Percentiles rank a stretch among this genome's conserved stretches.
Conservation (phyloP, 2,329 filamentous ascomycete genomes). For the Bimuria novae-zelandiae region DNA sequence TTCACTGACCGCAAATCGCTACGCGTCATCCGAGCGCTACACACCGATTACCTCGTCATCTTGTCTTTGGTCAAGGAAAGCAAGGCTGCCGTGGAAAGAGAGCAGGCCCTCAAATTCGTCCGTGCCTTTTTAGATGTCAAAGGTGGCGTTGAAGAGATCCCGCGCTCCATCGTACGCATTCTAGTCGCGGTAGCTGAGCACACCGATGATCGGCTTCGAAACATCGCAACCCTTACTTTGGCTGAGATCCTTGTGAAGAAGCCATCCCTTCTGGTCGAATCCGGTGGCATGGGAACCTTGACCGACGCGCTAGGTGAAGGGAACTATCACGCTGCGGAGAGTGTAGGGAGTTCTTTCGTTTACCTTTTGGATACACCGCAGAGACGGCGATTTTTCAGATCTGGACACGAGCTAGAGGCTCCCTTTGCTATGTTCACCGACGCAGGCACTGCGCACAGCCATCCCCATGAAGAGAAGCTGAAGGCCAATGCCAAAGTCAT, state of each 20-base stretch:
- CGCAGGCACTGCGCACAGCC: slow-evolving; percentile 59
- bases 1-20: slow-evolving; percentile 91
- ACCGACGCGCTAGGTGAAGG: slow-evolving; percentile 92
- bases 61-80: slow-evolving; percentile 92
- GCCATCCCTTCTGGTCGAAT: slow-evolving; percentile 77
- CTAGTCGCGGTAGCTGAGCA: slow-evolving; percentile 90
- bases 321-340: slow-evolving; percentile 89
- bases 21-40: slow-evolving; percentile 81
- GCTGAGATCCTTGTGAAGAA: slow-evolving; percentile 90
- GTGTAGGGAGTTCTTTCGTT: slow-evolving; percentile 82
- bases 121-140: slow-evolving; percentile 95
- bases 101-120: slow-evolving; percentile 96
- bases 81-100: slow-evolving; percentile 94
- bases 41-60: slow-evolving; percentile 92
- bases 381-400: slow-evolving; percentile 78
- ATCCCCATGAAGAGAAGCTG: slow-evolving; percentile 64
- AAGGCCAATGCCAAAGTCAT: slow-evolving; percentile 94
- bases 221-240: slow-evolving; percentile 90
- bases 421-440: slow-evolving; percentile 91
- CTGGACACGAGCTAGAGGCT: slow-evolving; percentile 86
- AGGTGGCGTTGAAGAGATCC: slow-evolving; percentile 85
- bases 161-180: slow-evolving; percentile 82
- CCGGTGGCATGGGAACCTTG: slow-evolving; percentile 83
- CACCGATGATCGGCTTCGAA: slow-evolving; percentile 79
- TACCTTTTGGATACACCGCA: slow-evolving; percentile 86